Percentiles rank a stretch among this genome's conserved stretches.
Conservation (phyloP, 192 early-diverging fungal genomes). For the Gorgonomyces haynaldii region DNA sequence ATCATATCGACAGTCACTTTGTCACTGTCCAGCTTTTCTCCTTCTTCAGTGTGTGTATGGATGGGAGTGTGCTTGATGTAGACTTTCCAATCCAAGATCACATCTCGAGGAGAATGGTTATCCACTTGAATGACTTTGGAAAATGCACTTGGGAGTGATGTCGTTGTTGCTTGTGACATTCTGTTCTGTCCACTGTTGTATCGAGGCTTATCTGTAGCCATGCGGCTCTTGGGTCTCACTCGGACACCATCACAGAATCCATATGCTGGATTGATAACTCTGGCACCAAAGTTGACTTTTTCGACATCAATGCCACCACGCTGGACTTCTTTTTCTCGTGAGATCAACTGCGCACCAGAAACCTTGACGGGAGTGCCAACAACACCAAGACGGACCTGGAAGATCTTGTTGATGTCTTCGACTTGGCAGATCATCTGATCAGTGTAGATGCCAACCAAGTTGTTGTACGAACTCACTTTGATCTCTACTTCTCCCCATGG, state of each 20-base stretch:
- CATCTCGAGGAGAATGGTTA: slow-evolving; percentile 36
- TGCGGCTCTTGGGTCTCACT: neutral
- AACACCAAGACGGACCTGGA: slow-evolving; percentile 30
- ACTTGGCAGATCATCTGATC: slow-evolving; percentile 31
- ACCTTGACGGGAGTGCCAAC: slow-evolving; percentile 38
- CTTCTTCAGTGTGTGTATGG: neutral
- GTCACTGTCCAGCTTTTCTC: slow-evolving; percentile 1
- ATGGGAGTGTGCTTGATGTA: slow-evolving; percentile 21
- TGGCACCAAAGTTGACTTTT: slow-evolving; percentile 36
- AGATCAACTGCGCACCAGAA: slow-evolving; percentile 30
- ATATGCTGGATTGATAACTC: slow-evolving; percentile 20
- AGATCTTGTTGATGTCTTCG: slow-evolving; percentile 8
- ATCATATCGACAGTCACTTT: slow-evolving; percentile 4
- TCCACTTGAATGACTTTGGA: slow-evolving; percentile 29
- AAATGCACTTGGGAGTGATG: too few species aligned
- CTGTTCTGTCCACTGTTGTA: too few species aligned
- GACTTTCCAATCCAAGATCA: slow-evolving; percentile 26
- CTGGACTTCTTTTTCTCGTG: slow-evolving; percentile 5
- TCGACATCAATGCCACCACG: slow-evolving; percentile 9
- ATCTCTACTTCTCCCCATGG: slow-evolving; percentile 33
- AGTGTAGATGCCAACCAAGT: slow-evolving; percentile 33
- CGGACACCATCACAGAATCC: neutral
- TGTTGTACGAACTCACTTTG: slow-evolving; percentile 33
- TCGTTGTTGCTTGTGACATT: too few species aligned
- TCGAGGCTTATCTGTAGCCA: neutral